Evolutionary conservation across 2,329 filamentous ascomycete genomes (phyloP).

Genomic region (Pseudogymnoascus sp.): DNA sequence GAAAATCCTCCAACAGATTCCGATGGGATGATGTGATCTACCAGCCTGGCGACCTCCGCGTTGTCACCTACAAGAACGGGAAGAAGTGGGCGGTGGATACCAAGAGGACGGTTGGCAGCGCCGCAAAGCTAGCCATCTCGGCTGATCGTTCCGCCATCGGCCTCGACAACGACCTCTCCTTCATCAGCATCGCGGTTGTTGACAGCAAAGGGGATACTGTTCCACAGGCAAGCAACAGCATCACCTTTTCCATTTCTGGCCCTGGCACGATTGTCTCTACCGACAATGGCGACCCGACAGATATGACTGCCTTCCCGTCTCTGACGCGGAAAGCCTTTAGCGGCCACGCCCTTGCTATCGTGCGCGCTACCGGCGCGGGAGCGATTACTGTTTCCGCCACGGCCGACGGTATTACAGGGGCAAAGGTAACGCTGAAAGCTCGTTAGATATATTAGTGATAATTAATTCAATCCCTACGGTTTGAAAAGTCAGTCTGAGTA

Average conservation of each 20-base stretch:
- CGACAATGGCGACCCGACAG: constrained; percentile 46
- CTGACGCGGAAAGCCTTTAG: constrained; percentile 36
- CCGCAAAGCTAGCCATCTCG: constrained; percentile 35
- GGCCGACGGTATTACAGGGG: constrained; percentile 20
- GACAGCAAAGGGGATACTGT: constrained; percentile 41
- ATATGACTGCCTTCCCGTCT: constrained; percentile 39
- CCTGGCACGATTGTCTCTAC: constrained; percentile 43
- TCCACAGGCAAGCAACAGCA: constrained; percentile 36
- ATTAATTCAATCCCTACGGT: not conserved
- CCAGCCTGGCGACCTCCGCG: constrained; percentile 40
- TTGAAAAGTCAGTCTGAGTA: not conserved
- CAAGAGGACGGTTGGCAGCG: constrained; percentile 37
- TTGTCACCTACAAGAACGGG: constrained; percentile 44
- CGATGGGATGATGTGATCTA: constrained; percentile 49
- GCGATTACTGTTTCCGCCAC: constrained; percentile 23
- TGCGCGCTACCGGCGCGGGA: constrained; percentile 31
- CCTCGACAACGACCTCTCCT: constrained; percentile 43
- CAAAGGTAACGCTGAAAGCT: constrained; percentile 16
- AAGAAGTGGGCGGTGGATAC: constrained; percentile 40
- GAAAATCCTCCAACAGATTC: constrained; percentile 40
- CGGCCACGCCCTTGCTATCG: constrained; percentile 38
- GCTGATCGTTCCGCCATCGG: constrained; percentile 38
- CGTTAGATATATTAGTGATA: not conserved
- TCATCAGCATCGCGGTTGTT: constrained; percentile 40
- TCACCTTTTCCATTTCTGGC: constrained; percentile 41